Evolutionary conservation across 1,284 basidiomycete species (phyloP).

Genomic region (Boletellus dicymbophilus): DNA sequence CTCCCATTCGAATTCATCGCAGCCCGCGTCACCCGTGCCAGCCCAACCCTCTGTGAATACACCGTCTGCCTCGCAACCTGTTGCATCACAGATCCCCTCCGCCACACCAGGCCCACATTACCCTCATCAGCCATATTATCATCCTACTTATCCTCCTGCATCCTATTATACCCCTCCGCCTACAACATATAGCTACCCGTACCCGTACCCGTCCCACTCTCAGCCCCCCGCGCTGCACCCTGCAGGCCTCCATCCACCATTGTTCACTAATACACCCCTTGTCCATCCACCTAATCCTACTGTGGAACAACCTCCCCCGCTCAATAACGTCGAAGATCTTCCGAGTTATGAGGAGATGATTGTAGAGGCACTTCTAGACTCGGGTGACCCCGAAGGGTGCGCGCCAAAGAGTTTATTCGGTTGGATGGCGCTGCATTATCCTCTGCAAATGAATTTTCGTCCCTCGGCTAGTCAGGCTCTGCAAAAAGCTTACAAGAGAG

Average conservation of each 20-base stretch:
- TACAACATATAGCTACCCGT: constrained; percentile 36
- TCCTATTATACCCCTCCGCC: constrained; percentile 52
- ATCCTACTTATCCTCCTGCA: constrained; percentile 56
- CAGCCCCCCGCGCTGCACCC: constrained; percentile 40
- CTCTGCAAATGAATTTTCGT: constrained; percentile 82
- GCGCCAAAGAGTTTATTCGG: constrained; percentile 78
- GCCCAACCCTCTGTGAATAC: constrained; percentile 19
- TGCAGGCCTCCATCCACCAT: constrained; percentile 26
- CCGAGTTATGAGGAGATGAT: constrained; percentile 89
- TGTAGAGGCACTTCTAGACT: constrained; percentile 68
- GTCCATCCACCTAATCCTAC: constrained; percentile 22
- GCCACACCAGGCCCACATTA: constrained; percentile 45
- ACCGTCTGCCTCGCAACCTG: constrained; percentile 15
- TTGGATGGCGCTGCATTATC: constrained; percentile 79
- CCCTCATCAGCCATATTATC: constrained; percentile 49
- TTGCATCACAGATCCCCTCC: constrained; percentile 24
- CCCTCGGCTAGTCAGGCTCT: constrained; percentile 83
- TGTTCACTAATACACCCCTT: constrained; percentile 31
- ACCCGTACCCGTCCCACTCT: constrained; percentile 45
- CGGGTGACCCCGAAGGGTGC: constrained; percentile 65
- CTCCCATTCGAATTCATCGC: constrained; percentile 18
- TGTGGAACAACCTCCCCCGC: constrained; percentile 19
- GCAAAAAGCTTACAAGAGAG: constrained; percentile 78
- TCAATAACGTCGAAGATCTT: constrained; percentile 54
- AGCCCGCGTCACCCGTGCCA: constrained; percentile 15